Evolutionary conservation across 2,329 filamentous ascomycete genomes (phyloP).

Genomic region (Pestalotiopsis sp.): DNA sequence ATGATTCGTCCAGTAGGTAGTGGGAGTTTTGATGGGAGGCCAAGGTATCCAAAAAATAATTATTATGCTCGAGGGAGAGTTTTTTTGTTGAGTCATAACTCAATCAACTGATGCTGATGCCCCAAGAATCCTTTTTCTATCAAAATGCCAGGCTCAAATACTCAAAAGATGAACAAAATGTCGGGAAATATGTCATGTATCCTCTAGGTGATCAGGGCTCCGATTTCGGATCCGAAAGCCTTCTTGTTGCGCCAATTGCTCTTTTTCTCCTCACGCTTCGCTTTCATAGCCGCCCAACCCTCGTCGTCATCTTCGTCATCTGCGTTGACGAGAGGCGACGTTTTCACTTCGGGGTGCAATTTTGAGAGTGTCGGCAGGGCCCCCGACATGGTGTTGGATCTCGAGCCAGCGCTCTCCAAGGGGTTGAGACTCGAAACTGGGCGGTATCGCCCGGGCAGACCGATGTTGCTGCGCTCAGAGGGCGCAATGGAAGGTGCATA

Average conservation of each 20-base stretch:
- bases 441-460: slow-evolving; percentile 85
- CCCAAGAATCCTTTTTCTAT: not conserved
- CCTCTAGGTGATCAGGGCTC: slow-evolving; percentile 45
- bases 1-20: not conserved
- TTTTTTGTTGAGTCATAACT: not conserved
- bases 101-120: not conserved
- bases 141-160: not conserved
- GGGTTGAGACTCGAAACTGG: slow-evolving; percentile 73
- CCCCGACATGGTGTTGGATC: slow-evolving; percentile 46
- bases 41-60: not conserved
- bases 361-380: slow-evolving; percentile 40
- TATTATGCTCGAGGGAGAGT: not conserved
- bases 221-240: slow-evolving; percentile 47
- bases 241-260: slow-evolving; percentile 68
- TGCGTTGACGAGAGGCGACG: slow-evolving; percentile 40
- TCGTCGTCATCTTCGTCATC: slow-evolving; percentile 66
- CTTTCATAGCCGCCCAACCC: slow-evolving; percentile 71
- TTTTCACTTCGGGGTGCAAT: slow-evolving; percentile 38
- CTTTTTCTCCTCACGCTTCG: slow-evolving; percentile 68
- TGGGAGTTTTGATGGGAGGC: not conserved
- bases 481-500: slow-evolving; percentile 94
- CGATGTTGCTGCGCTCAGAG: slow-evolving; percentile 92
- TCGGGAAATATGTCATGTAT: not conserved
- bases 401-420: slow-evolving; percentile 29
- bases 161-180: not conserved